A percentile compares a stretch with the other conserved stretches of the same genome.
Conservation (phyloP, 2,329 filamentous ascomycete species). For the Fusarium sp. region DNA sequence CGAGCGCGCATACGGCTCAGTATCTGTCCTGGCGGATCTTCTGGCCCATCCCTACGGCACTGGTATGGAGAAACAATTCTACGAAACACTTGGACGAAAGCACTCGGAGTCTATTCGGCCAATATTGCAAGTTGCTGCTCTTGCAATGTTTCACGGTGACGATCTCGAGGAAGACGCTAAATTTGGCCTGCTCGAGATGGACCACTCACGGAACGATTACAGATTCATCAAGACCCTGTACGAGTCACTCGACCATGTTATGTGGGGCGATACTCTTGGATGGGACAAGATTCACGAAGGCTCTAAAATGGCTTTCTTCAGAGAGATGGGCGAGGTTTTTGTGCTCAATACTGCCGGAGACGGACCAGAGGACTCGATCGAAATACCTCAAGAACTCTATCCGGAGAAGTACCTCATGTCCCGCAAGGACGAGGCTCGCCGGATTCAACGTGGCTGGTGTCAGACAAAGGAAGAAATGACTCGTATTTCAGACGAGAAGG, state of each 20-base stretch:
- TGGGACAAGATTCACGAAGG: slow-evolving; percentile 53
- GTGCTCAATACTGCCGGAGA: slow-evolving; percentile 60
- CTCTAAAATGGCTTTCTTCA: slow-evolving; percentile 59
- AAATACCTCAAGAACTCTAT: slow-evolving; percentile 65
- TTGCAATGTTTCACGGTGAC: slow-evolving; percentile 49
- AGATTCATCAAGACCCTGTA: slow-evolving; percentile 59
- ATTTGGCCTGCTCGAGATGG: slow-evolving; percentile 60
- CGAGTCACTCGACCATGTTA: slow-evolving; percentile 61
- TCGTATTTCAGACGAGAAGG: slow-evolving; percentile 44
- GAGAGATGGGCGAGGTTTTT: slow-evolving; percentile 64
- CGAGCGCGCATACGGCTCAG: slow-evolving; percentile 70
- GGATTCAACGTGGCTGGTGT: slow-evolving; percentile 57
- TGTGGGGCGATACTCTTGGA: slow-evolving; percentile 61
- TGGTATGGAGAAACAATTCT: slow-evolving; percentile 59
- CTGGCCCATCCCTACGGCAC: slow-evolving; percentile 50
- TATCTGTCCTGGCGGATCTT: slow-evolving; percentile 59
- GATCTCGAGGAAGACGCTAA: slow-evolving; percentile 51
- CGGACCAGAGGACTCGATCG: slow-evolving; percentile 59
- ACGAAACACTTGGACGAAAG: slow-evolving; percentile 56
- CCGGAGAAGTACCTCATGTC: slow-evolving; percentile 65
- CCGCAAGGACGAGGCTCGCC: slow-evolving; percentile 60
- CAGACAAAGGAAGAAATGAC: slow-evolving; percentile 49
- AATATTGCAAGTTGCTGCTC: slow-evolving; percentile 51
- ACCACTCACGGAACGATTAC: slow-evolving; percentile 55
- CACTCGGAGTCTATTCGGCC: slow-evolving; percentile 47